phyloP scores from a whole-genome alignment of 306 rosid species.

The Vigna trinervia region DNA sequence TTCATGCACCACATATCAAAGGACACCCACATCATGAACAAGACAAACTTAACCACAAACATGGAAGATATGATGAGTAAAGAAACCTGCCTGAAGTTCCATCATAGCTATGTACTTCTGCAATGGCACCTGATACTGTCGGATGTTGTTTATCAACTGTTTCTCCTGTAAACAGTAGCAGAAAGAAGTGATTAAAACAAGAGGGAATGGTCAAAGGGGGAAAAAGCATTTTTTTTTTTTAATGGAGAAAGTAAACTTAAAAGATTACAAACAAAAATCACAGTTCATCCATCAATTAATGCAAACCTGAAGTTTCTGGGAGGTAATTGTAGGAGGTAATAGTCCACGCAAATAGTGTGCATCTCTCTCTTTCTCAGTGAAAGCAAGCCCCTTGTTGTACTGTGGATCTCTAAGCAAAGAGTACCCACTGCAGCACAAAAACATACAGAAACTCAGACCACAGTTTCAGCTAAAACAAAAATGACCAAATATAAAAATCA shows the following conservation, averaged over 20 bases:
- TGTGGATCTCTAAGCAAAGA: constrained; percentile 84
- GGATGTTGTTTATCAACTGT: constrained; percentile 59
- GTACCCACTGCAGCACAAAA: constrained; percentile 65
- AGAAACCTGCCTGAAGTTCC: constrained; percentile 77
- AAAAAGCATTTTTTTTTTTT: not conserved
- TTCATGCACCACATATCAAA: not conserved
- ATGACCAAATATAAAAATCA: constrained; percentile 1
- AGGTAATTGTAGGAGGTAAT: constrained; percentile 63
- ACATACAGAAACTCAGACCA: not conserved
- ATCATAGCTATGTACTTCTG: constrained; percentile 75
- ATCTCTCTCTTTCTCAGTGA: constrained; percentile 71
- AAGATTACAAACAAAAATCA: not conserved
- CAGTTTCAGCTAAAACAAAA: not conserved
- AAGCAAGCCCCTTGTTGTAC: constrained; percentile 83
- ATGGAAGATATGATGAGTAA: not conserved
- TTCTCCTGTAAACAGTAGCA: constrained; percentile 58
- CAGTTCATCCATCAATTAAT: not conserved
- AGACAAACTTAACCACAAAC: constrained; percentile 8
- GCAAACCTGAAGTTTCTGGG: constrained; percentile 80
- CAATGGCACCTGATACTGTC: constrained; percentile 75
- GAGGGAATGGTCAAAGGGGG: not conserved
- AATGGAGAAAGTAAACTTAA: not conserved
- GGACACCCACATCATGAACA: not conserved
- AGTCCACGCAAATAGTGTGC: constrained; percentile 61
- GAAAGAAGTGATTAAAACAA: not conserved